These are phyloP conservation scores for Taphrina pruni DNA, from an alignment of 1,139 yeast genomes.

Conservation along the genomic window DNA sequence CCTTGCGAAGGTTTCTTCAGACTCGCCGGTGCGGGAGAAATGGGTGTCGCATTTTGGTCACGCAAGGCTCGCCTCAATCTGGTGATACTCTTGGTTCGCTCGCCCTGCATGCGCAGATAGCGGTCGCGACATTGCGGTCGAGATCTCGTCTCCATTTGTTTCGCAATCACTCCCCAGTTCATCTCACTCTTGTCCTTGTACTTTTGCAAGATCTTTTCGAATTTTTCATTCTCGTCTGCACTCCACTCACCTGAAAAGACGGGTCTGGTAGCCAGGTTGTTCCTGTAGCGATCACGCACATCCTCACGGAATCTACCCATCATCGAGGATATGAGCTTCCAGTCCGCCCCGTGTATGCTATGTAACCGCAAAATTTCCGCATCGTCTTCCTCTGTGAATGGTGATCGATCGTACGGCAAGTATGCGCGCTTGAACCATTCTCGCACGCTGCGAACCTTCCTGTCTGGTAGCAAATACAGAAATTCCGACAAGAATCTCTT, in stretches of 20 bases:
- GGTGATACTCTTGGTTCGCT: conserved; percentile 9
- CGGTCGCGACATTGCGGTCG: conserved; percentile 27
- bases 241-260: conserved; percentile 2
- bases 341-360: conserved; percentile 22
- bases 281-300: conserved; percentile 31
- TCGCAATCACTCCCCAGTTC: conserved; percentile 19
- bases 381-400: conserved; percentile 30
- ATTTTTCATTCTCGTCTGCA: conserved; percentile 12
- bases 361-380: conserved; percentile 8
- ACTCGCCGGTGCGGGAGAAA: neutral
- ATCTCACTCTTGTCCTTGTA: conserved; percentile 3
- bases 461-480: conserved; percentile 5
- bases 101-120: conserved; percentile 4
- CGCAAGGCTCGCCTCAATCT: conserved; percentile 4
- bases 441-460: conserved; percentile 22
- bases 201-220: conserved; percentile 2
- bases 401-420: conserved; percentile 10
- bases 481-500: conserved; percentile 16
- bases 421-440: conserved; percentile 22
- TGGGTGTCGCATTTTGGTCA: neutral
- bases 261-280: neutral
- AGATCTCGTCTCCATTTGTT: conserved; percentile 20
- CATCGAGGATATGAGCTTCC: conserved; percentile 17
- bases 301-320: conserved; percentile 27
- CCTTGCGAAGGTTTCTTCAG: neutral